phyloP scores from a whole-genome alignment of 805 yeast species.

The Starmerella floricola region DNA sequence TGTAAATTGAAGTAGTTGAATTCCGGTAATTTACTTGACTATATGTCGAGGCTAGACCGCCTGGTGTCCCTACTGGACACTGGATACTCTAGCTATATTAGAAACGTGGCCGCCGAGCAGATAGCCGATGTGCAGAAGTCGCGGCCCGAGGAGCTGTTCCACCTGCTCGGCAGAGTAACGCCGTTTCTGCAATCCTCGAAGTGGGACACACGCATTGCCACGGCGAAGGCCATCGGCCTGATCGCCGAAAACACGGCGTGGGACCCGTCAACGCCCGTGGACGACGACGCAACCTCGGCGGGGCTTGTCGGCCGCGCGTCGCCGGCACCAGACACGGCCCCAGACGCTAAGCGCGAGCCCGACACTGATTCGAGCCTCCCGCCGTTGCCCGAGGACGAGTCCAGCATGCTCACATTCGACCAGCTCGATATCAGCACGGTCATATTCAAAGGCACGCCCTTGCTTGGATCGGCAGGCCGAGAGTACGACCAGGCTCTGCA shows the following conservation, averaged over 20 bases:
- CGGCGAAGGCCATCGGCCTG: conserved; percentile 91
- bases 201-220: conserved; percentile 95
- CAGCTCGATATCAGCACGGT: conserved; percentile 31
- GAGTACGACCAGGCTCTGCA: conserved; percentile 33
- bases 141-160: conserved; percentile 85
- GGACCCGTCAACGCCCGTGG: conserved; percentile 56
- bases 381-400: conserved; percentile 14
- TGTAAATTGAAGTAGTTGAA: not conserved
- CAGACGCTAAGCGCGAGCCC: no score
- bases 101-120: conserved; percentile 96
- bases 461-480: conserved; percentile 53
- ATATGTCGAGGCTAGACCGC: conserved; percentile 26
- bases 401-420: conserved; percentile 26
- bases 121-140: conserved; percentile 84
- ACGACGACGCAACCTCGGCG: no score
- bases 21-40: not conserved
- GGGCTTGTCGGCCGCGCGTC: no score
- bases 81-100: conserved; percentile 84
- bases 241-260: conserved; percentile 71
- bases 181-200: conserved; percentile 71
- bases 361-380: no score
- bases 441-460: conserved; percentile 33
- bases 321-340: no score
- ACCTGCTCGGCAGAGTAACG: conserved; percentile 73
- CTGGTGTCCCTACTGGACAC: conserved; percentile 54